These are phyloP conservation scores for Cladosporium sp. DNA, from an alignment of 2,329 filamentous ascomycete species.

Conservation along the genomic window DNA sequence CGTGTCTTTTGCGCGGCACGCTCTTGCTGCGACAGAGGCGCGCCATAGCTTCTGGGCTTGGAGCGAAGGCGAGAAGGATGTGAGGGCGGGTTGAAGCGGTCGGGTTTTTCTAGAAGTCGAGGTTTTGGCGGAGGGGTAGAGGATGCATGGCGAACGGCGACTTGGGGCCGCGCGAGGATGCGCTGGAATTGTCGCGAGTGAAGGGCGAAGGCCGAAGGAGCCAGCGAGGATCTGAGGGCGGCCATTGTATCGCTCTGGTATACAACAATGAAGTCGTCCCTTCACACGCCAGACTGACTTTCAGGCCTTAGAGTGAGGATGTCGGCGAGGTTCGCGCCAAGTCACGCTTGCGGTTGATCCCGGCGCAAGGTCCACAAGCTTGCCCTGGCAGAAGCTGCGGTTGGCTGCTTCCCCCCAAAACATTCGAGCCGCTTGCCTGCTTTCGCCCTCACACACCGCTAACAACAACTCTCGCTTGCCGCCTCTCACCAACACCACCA, in stretches of 20 bases:
- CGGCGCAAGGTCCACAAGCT: not conserved
- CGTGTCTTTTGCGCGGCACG: constrained; percentile 59
- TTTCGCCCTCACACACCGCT: constrained; percentile 12
- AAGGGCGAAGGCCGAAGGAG: constrained; percentile 23
- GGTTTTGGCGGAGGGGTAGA: constrained; percentile 47
- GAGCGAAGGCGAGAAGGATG: constrained; percentile 67
- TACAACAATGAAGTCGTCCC: too few relatives aligned
- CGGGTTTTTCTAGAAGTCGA: constrained; percentile 75
- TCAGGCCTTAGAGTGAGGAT: too few relatives aligned
- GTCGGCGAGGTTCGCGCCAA: not conserved
- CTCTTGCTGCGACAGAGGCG: constrained; percentile 62
- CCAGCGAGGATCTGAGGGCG: constrained; percentile 12
- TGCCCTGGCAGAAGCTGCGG: constrained; percentile 5
- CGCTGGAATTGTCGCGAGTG: constrained; percentile 25
- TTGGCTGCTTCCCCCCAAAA: constrained; percentile 12
- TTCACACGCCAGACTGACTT: too few relatives aligned
- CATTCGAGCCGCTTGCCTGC: constrained; percentile 7
- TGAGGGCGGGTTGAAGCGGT: constrained; percentile 86
- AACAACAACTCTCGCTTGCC: constrained; percentile 4
- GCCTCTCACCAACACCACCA: constrained; percentile 4
- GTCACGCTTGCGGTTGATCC: not conserved
- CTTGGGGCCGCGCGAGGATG: constrained; percentile 14
- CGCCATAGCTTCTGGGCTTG: constrained; percentile 66
- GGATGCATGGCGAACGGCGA: constrained; percentile 26
- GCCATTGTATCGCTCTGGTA: constrained; percentile 16